A percentile compares a stretch with the other conserved stretches of the same genome.
Conservation (phyloP, 768 basidiomycete species). For the Pleurotus djamor region DNA sequence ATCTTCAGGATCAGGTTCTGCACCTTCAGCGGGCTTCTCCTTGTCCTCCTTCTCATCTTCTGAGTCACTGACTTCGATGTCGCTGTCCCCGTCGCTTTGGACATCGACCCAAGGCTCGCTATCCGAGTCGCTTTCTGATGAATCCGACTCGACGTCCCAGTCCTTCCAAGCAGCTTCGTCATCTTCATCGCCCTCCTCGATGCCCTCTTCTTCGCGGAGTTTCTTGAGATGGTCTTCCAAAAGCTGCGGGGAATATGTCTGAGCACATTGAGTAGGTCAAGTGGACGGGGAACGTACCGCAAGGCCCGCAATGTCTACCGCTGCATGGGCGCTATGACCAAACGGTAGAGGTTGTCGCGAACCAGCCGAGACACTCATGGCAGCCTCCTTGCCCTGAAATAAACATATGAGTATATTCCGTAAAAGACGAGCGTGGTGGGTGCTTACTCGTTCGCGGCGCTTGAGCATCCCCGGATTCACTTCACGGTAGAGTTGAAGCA, state of each 20-base stretch:
- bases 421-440: neutral
- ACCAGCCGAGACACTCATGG: conserved; percentile 67
- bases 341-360: conserved; percentile 67
- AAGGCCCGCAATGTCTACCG: conserved; percentile 88
- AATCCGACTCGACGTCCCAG: conserved; percentile 85
- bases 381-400: conserved; percentile 84
- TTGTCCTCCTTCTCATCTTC: conserved; percentile 69
- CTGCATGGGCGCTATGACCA: conserved; percentile 73
- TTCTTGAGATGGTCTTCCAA: conserved; percentile 84
- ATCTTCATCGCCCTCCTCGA: conserved; percentile 48
- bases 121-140: conserved; percentile 49
- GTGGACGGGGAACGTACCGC: conserved; percentile 47
- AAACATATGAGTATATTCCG: neutral
- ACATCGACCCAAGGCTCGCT: conserved; percentile 83
- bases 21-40: conserved; percentile 21
- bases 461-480: conserved; percentile 94
- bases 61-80: conserved; percentile 82
- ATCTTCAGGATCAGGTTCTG: conserved; percentile 24
- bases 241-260: conserved; percentile 44
- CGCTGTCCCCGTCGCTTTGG: conserved; percentile 58
- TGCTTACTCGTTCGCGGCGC: conserved; percentile 74
- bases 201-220: conserved; percentile 64
- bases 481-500: conserved; percentile 91
- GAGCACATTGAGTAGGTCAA: neutral
- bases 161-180: conserved; percentile 79